Evolutionary conservation across 345 rosid genomes (phyloP), one percentile per base, ranked within the genome.

Genomic region (thale cress (Arabidopsis thaliana)): DNA sequence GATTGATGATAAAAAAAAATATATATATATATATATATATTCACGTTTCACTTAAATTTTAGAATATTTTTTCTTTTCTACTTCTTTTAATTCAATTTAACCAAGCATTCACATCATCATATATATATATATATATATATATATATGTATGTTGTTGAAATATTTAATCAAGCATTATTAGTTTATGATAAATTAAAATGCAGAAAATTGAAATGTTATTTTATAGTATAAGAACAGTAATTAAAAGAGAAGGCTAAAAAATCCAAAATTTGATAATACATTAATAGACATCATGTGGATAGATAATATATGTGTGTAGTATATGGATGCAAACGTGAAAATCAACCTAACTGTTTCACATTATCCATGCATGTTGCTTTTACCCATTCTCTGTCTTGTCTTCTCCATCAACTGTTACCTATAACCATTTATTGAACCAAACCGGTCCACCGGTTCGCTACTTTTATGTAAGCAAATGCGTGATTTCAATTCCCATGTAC

Each of bases 341-440:
- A 71, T 41, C 40, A 48, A 77, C 72, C 80, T 46, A 65, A 77
- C 32, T 37, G 45, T 14, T 14, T 77, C 80, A 77, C 80, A 77
- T 71, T 36, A 77, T 42, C 44, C 67, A 62, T 56, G 72, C 67
- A 62, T 56, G 76, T 40, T 77, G 53, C 60, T 37, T 46, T 23
- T 14, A 13, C 25, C 56, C 65, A 52, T 52, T 76, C 42, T 42
- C 9, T 44, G 70, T 53, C 33, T 34, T 61, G 64, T 44, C 65
- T 55, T 53, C 32, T 76, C 70, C 53, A 36, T 23, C 65, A 62
- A 45, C 64, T 59, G 57, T 44, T 57, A 59, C 59, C 58, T 46
- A 25, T 37, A 67, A 6, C 69, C 57, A 60, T 76, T 69, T 69
- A 76, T 60, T 76, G 32, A 51, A 33, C 69, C 65, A 60, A 28